Conservation (phyloP, 768 basidiomycete genomes). For the Naematelia encephala region DNA sequence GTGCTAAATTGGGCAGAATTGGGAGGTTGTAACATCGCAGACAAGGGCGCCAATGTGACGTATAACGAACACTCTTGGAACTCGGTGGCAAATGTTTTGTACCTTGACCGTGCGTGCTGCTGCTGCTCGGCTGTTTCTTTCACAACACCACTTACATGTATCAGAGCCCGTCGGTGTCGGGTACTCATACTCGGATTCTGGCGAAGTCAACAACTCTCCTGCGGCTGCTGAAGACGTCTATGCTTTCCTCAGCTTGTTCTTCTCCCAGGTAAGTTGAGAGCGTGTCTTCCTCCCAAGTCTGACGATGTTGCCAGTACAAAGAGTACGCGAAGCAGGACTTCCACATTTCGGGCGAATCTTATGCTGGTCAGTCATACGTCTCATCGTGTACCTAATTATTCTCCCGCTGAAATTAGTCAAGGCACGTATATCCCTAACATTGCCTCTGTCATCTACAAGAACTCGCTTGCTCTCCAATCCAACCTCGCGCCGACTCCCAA, state of each 20-base stretch:
- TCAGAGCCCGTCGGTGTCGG: conserved; percentile 76
- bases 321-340: conserved; percentile 47
- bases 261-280: conserved; percentile 64
- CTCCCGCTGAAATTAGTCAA: background rate
- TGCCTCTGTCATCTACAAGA: conserved; percentile 72
- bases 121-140: too few species aligned
- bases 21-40: conserved; percentile 74
- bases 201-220: conserved; percentile 70
- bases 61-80: conserved; percentile 84
- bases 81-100: conserved; percentile 60
- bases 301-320: conserved; percentile 29
- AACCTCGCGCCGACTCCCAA: conserved; percentile 49
- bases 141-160: conserved; percentile 1
- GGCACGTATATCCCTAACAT: conserved; percentile 76
- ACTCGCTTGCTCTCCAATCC: conserved; percentile 57
- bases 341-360: conserved; percentile 53
- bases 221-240: conserved; percentile 82
- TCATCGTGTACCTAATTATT: background rate
- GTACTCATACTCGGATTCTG: conserved; percentile 68
- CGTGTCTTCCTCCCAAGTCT: conserved; percentile 67
- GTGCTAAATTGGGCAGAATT: conserved; percentile 54
- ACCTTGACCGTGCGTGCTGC: conserved; percentile 42
- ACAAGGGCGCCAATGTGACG: conserved; percentile 59
- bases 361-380: conserved; percentile 55
- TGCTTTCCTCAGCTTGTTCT: conserved; percentile 50